Percentiles rank a stretch among this genome's conserved stretches.
These are phyloP conservation scores for Mimosa bimucronata DNA, from an alignment of 306 rosid genomes.

Conservation along the genomic window DNA sequence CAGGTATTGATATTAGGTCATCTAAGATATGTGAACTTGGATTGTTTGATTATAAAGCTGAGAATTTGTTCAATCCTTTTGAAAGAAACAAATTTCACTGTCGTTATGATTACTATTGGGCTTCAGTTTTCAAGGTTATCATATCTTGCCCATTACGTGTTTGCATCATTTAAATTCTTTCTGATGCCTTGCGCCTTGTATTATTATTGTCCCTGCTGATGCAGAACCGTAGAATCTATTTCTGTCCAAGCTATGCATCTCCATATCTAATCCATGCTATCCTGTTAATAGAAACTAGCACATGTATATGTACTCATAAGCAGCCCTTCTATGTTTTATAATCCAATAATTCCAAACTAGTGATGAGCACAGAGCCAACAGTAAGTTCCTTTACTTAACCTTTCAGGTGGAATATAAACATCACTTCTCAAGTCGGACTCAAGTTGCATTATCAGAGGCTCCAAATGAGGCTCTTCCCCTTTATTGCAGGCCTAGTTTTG, in stretches of 20 bases:
- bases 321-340: constrained; percentile 6
- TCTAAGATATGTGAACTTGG: constrained; percentile 93
- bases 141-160: constrained; percentile 19
- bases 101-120: constrained; percentile 94
- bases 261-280: neutral
- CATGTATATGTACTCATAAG: neutral
- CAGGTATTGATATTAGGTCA: constrained; percentile 94
- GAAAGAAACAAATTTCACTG: constrained; percentile 78
- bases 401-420: constrained; percentile 86
- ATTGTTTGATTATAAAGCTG: constrained; percentile 74
- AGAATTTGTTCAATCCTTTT: constrained; percentile 69
- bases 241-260: neutral
- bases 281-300: neutral
- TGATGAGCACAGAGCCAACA: neutral
- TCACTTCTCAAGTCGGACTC: constrained; percentile 65
- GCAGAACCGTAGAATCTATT: neutral
- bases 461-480: constrained; percentile 96
- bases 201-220: neutral
- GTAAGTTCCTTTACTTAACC: constrained; percentile 19
- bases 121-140: constrained; percentile 87
- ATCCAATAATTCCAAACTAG: constrained; percentile 17
- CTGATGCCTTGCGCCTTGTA: neutral
- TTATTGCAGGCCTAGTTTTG: constrained; percentile 88
- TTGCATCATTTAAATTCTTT: constrained; percentile 14
- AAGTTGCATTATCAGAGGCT: constrained; percentile 81